A percentile compares a stretch with the other conserved stretches of the same genome.
phyloP scores from a whole-genome alignment of 1,284 basidiomycete species.

The Naganishia sp. region DNA sequence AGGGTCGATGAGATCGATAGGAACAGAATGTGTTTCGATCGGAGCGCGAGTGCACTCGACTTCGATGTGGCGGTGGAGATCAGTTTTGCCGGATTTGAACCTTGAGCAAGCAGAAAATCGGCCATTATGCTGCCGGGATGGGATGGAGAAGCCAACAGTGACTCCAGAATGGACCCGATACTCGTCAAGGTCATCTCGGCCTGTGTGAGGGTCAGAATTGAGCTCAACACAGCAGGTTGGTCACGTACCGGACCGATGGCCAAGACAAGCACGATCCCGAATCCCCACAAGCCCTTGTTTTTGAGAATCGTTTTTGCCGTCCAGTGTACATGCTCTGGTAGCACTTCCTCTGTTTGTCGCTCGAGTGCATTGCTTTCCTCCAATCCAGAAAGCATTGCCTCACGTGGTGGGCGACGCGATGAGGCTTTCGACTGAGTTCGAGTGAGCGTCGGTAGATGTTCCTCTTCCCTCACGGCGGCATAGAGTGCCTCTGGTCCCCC shows the following conservation, averaged over 20 bases:
- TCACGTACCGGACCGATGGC: constrained; percentile 50
- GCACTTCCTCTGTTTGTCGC: constrained; percentile 3
- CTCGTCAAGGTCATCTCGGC: constrained; percentile 52
- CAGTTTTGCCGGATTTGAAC: constrained; percentile 17
- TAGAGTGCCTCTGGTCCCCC: constrained; percentile 46
- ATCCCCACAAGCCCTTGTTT: constrained; percentile 52
- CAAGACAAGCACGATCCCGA: constrained; percentile 47
- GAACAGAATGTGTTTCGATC: constrained; percentile 53
- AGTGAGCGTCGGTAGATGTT: constrained; percentile 35
- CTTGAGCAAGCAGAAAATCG: constrained; percentile 16
- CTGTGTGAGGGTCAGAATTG: constrained; percentile 30
- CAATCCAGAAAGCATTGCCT: constrained; percentile 26
- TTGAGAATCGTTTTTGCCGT: constrained; percentile 41
- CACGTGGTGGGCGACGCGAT: constrained; percentile 7
- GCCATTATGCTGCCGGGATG: constrained; percentile 1
- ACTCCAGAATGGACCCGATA: constrained; percentile 52
- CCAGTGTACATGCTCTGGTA: constrained; percentile 40
- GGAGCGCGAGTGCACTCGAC: constrained; percentile 39
- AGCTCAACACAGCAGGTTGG: no score
- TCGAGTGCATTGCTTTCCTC: constrained; percentile 38
- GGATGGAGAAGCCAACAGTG: constrained; percentile 42
- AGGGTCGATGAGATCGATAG: constrained; percentile 51
- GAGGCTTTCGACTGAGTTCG: constrained; percentile 29
- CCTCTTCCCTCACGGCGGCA: constrained; percentile 46
- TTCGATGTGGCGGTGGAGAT: constrained; percentile 15